Evolutionary conservation across 129 eudicot genomes (phyloP).

Genomic region (Heracleum sosnowskyi): DNA sequence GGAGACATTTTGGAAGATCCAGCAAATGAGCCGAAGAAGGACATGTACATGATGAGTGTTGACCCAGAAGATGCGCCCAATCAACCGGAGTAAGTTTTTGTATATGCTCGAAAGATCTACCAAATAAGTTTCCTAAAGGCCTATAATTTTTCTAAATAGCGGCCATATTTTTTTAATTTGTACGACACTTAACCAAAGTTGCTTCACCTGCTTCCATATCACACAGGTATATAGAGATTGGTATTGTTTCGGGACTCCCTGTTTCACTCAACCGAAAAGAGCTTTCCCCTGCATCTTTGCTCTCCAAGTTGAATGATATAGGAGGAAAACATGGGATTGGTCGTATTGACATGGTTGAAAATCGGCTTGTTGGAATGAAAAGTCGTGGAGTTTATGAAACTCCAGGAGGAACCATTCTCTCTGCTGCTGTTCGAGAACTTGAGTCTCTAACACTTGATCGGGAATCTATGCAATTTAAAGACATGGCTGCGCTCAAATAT

Average conservation of each 20-base stretch:
- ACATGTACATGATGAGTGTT: conserved; percentile 90
- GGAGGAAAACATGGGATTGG: conserved; percentile 92
- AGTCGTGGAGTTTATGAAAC: conserved; percentile 94
- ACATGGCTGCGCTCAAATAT: conserved; percentile 70
- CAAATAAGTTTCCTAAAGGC: not conserved
- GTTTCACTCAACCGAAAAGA: conserved; percentile 73
- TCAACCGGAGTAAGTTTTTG: conserved; percentile 62
- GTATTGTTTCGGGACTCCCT: conserved; percentile 72
- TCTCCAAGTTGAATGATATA: conserved; percentile 60
- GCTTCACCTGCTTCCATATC: conserved; percentile 6
- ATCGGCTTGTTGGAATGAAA: conserved; percentile 82
- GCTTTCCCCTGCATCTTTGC: conserved; percentile 85
- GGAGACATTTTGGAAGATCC: conserved; percentile 99
- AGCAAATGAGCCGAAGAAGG: conserved; percentile 91
- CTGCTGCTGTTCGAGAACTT: conserved; percentile 72
- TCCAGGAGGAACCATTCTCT: conserved; percentile 94
- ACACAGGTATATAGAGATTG: conserved; percentile 77
- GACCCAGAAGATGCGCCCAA: conserved; percentile 90
- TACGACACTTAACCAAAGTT: not conserved
- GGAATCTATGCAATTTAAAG: conserved; percentile 82
- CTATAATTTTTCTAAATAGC: not conserved
- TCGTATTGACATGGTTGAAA: conserved; percentile 94
- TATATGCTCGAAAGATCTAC: not conserved
- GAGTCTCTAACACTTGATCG: conserved; percentile 96
- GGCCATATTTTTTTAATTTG: not conserved